phyloP scores from a whole-genome alignment of 306 rosid species.

The Cicer chorassanicum region DNA sequence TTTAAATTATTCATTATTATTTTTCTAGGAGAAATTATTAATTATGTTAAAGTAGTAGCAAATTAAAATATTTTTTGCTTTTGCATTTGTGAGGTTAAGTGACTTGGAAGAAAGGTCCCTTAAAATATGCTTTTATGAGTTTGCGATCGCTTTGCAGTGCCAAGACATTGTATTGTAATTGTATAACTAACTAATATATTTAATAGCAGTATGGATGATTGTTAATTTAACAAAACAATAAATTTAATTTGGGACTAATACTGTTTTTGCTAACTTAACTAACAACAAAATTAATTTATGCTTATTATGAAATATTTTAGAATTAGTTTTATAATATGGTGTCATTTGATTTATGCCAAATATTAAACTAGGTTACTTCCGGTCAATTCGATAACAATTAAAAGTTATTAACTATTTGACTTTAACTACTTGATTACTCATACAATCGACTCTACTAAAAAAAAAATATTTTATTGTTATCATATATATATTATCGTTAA shows the following conservation, averaged over 20 bases:
- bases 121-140: neutral
- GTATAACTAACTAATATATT: too few species aligned
- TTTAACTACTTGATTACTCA: too few species aligned
- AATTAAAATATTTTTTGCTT: neutral
- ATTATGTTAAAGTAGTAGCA: neutral
- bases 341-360: neutral
- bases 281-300: neutral
- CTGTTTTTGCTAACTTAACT: too few species aligned
- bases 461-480: too few species aligned
- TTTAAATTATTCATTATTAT: neutral
- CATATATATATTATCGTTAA: too few species aligned
- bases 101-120: neutral
- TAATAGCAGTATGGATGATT: too few species aligned
- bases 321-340: too few species aligned
- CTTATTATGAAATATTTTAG: neutral
- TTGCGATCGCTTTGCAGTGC: neutral
- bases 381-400: too few species aligned
- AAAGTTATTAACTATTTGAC: too few species aligned
- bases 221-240: too few species aligned
- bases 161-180: neutral
- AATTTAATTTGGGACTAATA: too few species aligned
- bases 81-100: neutral
- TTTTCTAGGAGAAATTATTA: neutral
- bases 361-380: too few species aligned
- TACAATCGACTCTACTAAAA: neutral